A percentile compares a stretch with the other conserved stretches of the same genome.
Evolutionary conservation across 1,284 basidiomycete genomes (phyloP).

Genomic region (Ustilago xerochloae): DNA sequence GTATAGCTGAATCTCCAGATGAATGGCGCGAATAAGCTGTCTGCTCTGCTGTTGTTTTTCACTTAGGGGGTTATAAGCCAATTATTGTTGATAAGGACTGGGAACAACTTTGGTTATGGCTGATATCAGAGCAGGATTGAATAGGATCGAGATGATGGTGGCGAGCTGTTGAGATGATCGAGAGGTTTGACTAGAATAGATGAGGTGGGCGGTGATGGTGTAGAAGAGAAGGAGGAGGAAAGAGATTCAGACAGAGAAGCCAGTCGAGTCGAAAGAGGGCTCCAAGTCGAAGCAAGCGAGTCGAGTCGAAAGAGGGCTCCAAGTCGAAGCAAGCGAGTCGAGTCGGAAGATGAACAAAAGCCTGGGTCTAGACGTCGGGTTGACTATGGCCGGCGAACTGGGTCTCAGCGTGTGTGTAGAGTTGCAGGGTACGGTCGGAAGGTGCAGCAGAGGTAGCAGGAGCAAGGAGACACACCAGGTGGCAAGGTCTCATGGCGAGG

Average conservation of each 20-base stretch:
- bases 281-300: neutral
- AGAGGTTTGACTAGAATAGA: neutral
- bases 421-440: neutral
- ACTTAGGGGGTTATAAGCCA: no score
- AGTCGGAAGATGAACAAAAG: neutral
- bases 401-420: neutral
- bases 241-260: neutral
- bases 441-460: neutral
- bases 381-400: neutral
- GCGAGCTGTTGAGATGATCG: neutral
- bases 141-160: neutral
- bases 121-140: neutral
- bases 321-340: neutral
- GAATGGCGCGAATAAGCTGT: no score
- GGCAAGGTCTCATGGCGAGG: neutral
- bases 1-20: neutral
- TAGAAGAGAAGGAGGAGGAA: neutral
- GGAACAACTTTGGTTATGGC: neutral
- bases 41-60: no score
- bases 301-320: neutral
- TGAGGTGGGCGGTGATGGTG: neutral
- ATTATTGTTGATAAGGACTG: no score
- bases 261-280: neutral
- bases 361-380: conserved; percentile 6
- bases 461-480: neutral